Conservation (phyloP, 306 rosid species). For the Sicyos baderoa region DNA sequence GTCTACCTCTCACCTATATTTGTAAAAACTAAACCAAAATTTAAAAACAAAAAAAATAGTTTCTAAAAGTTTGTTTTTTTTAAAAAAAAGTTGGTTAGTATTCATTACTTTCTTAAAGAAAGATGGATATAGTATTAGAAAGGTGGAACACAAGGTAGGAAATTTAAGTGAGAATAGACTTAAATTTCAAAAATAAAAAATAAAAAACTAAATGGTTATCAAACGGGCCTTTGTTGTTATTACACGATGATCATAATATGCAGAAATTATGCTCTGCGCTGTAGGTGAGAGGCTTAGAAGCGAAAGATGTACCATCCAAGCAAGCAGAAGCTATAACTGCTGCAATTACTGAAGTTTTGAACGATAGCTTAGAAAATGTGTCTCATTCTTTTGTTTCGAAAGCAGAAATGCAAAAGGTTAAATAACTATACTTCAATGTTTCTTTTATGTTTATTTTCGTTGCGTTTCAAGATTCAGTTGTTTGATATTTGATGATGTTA, state of each 20-base stretch:
- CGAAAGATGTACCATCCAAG: conserved; percentile 42
- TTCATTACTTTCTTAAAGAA: no score
- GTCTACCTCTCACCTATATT: no score
- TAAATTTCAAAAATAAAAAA: no score
- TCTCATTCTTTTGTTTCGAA: conserved; percentile 41
- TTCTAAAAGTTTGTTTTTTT: no score
- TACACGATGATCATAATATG: conserved; percentile 3
- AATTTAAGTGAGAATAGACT: no score
- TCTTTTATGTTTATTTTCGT: background rate
- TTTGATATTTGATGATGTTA: background rate
- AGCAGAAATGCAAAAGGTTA: conserved; percentile 43
- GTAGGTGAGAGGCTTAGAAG: conserved; percentile 49
- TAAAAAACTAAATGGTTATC: no score
- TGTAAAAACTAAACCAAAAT: no score
- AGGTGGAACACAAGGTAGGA: no score
- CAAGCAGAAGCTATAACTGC: conserved; percentile 62
- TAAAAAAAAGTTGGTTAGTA: no score
- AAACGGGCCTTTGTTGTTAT: no score
- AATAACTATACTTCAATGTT: background rate
- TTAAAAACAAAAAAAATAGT: no score
- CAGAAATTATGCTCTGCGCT: background rate
- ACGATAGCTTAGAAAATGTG: conserved; percentile 48
- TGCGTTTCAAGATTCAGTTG: background rate
- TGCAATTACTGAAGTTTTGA: conserved; percentile 40
- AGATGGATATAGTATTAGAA: no score